Percentiles rank a stretch among this genome's conserved stretches.
Conservation (phyloP, 2,329 filamentous ascomycete genomes). For the Neoscytalidium dimidiatum region DNA sequence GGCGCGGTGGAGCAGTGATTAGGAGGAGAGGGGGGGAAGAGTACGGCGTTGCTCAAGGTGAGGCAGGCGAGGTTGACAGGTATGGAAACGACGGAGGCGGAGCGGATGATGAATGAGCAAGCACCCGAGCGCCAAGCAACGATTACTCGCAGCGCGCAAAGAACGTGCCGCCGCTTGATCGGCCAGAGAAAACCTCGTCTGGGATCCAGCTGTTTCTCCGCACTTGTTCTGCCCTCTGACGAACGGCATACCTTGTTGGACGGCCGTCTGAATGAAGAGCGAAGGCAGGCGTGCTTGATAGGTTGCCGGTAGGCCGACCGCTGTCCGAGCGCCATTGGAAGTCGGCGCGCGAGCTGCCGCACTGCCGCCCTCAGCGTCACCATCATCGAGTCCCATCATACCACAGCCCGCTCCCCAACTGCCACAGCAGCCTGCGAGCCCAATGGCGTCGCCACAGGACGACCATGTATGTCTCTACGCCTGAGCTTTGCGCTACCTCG, state of each 20-base stretch:
- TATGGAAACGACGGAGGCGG: conserved; percentile 4
- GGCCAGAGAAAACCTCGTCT: not conserved
- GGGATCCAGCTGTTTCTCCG: no score
- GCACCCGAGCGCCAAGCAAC: conserved; percentile 4
- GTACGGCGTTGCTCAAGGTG: not conserved
- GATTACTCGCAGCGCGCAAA: not conserved
- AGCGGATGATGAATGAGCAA: conserved; percentile 2
- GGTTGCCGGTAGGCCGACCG: not conserved
- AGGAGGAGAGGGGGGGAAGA: not conserved
- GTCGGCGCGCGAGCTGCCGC: conserved; percentile 1
- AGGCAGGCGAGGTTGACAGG: not conserved
- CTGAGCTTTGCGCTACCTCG: conserved; percentile 18
- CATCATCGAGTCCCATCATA: not conserved
- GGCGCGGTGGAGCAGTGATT: not conserved
- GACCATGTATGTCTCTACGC: conserved; percentile 47
- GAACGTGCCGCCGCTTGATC: not conserved
- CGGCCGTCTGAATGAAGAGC: not conserved
- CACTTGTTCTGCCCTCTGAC: no score
- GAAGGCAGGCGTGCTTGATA: not conserved
- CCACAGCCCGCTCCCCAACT: conserved; percentile 1
- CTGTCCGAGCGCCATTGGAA: not conserved
- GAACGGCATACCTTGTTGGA: no score
- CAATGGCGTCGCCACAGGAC: conserved; percentile 46
- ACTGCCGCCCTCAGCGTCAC: conserved; percentile 10
- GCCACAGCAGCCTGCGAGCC: conserved; percentile 23